A percentile compares a stretch with the other conserved stretches of the same genome.
These are phyloP conservation scores for Gnomoniopsis smithogilvyi DNA, from an alignment of 2,329 filamentous ascomycete species.

Conservation along the genomic window DNA sequence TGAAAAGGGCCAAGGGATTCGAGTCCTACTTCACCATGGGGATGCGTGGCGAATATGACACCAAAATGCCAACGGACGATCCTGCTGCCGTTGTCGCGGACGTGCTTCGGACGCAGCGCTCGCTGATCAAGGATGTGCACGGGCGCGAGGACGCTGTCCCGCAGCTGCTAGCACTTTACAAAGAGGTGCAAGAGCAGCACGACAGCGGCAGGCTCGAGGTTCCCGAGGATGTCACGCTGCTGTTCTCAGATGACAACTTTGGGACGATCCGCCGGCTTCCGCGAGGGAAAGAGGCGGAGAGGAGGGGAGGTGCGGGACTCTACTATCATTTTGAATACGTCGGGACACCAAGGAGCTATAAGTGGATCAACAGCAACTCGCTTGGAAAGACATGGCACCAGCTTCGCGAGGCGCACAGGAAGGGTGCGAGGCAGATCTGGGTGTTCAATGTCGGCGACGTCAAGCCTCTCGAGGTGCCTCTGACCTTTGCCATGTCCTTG, in stretches of 20 bases:
- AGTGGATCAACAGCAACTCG: conserved; percentile 61
- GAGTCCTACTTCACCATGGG: conserved; percentile 57
- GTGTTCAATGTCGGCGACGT: conserved; percentile 64
- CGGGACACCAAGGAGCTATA: conserved; percentile 57
- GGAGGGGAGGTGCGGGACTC: conserved; percentile 56
- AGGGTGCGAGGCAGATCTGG: conserved; percentile 58
- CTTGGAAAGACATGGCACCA: conserved; percentile 28
- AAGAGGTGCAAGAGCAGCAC: conserved; percentile 62
- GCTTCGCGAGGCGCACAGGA: conserved; percentile 50
- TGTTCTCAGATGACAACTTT: conserved; percentile 63
- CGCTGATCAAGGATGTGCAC: conserved; percentile 50
- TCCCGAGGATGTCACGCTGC: conserved; percentile 58
- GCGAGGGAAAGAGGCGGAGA: conserved; percentile 44
- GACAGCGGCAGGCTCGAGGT: conserved; percentile 53
- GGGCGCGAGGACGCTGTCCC: conserved; percentile 38
- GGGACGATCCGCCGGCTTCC: conserved; percentile 58
- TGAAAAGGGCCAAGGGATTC: conserved; percentile 48
- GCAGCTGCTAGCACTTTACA: conserved; percentile 62
- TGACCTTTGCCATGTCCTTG: conserved; percentile 55
- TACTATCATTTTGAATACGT: conserved; percentile 62
- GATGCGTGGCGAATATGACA: conserved; percentile 61
- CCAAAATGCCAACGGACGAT: conserved; percentile 45
- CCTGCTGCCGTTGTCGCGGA: conserved; percentile 50
- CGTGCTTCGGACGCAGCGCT: conserved; percentile 52
- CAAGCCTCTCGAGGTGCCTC: conserved; percentile 56